Conservation (phyloP, 2,329 filamentous ascomycete genomes). For the Arthrobotrys megalospora region DNA sequence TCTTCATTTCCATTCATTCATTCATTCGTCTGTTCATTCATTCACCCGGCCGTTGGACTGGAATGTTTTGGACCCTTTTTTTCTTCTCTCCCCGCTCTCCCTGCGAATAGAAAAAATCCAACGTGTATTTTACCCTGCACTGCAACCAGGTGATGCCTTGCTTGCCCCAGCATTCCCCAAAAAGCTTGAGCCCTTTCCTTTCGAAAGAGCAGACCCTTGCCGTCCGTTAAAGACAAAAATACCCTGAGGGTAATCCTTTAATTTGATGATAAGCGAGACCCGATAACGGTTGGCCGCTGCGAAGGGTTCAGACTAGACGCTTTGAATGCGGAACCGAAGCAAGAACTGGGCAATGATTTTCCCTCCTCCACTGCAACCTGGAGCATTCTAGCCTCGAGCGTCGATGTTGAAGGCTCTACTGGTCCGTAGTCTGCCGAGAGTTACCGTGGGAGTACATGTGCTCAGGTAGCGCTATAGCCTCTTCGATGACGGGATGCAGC, state of each 20-base stretch:
- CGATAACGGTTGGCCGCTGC: conserved; percentile 37
- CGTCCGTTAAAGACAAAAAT: conserved; percentile 20
- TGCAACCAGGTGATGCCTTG: conserved; percentile 33
- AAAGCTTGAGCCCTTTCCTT: conserved; percentile 15
- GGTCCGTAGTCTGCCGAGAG: background rate
- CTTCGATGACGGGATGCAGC: conserved; percentile 20
- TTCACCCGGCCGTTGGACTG: conserved; percentile 22
- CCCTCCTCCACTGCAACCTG: conserved; percentile 16
- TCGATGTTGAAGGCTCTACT: background rate
- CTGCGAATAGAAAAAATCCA: conserved; percentile 6
- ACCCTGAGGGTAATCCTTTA: conserved; percentile 42
- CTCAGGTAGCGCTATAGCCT: background rate
- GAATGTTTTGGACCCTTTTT: conserved; percentile 28
- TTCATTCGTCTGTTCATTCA: conserved; percentile 12
- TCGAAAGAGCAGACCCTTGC: conserved; percentile 14
- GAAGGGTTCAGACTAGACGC: conserved; percentile 10
- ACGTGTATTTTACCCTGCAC: conserved; percentile 19
- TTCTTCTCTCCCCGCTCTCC: background rate
- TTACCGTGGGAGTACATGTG: conserved; percentile 17
- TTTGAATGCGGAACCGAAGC: conserved; percentile 27
- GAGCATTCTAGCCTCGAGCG: conserved; percentile 41
- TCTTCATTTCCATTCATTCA: conserved; percentile 16
- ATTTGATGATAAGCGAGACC: conserved; percentile 57
- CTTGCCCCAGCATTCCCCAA: conserved; percentile 26
- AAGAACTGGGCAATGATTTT: conserved; percentile 43